These are phyloP conservation scores for Henckelia pumila DNA, from an alignment of 257 asterid genomes.

Conservation along the genomic window DNA sequence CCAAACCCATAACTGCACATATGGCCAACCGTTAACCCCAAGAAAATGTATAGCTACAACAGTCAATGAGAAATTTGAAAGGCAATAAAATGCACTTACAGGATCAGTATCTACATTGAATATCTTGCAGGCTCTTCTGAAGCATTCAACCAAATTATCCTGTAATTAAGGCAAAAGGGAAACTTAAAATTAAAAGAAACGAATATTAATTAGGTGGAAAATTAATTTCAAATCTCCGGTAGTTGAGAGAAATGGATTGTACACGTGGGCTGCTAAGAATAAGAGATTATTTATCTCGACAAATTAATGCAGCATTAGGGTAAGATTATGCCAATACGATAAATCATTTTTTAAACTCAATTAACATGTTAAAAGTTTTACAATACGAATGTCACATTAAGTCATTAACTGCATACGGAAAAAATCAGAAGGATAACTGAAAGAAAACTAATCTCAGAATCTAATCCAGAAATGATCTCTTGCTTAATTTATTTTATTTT, in stretches of 20 bases:
- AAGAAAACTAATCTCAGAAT: not conserved
- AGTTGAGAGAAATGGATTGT: slow-evolving; percentile 17
- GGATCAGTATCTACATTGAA: slow-evolving; percentile 71
- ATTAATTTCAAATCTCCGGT: not conserved
- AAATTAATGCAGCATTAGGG: not conserved
- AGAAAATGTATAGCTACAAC: slow-evolving; percentile 22
- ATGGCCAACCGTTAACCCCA: slow-evolving; percentile 29
- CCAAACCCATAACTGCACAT: slow-evolving; percentile 81
- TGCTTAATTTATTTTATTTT: no score
- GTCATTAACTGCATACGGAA: not conserved
- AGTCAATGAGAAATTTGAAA: slow-evolving; percentile 11
- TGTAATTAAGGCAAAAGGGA: slow-evolving; percentile 35
- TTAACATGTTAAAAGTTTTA: not conserved
- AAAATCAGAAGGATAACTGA: not conserved
- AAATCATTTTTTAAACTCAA: not conserved
- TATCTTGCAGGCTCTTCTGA: slow-evolving; percentile 87
- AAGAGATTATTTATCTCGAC: no score
- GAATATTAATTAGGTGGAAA: slow-evolving; percentile 16
- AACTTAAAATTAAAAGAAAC: slow-evolving; percentile 23
- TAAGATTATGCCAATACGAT: not conserved
- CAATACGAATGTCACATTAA: not conserved
- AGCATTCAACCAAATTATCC: slow-evolving; percentile 91
- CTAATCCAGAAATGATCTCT: not conserved
- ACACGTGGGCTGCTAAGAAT: not conserved
- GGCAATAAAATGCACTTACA: slow-evolving; percentile 43